Percentiles rank a stretch among this genome's conserved stretches.
Evolutionary conservation across 257 asterid genomes (phyloP).

Genomic region (Solanum paucissectum): DNA sequence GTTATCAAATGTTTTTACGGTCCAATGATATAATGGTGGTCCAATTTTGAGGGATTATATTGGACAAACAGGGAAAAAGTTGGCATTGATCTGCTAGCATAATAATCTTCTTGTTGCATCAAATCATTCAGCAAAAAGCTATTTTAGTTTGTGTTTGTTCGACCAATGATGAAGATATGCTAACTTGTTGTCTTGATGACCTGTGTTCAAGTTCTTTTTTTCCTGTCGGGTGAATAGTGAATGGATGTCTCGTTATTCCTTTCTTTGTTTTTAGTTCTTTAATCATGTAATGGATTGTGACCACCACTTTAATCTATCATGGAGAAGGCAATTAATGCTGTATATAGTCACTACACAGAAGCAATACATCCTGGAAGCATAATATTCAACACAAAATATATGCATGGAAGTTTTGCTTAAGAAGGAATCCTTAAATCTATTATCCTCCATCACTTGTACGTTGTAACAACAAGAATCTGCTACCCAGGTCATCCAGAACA

Average conservation of each 20-base stretch:
- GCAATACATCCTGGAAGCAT: not conserved
- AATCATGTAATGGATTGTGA: not conserved
- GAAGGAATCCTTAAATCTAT: not conserved
- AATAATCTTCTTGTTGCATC: not conserved
- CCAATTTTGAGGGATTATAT: not conserved
- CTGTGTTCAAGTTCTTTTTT: not conserved
- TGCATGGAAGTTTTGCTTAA: not conserved
- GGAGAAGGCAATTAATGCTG: not conserved
- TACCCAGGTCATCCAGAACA: not conserved
- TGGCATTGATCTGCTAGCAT: not conserved
- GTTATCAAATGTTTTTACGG: conserved; percentile 4
- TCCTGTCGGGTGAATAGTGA: not conserved
- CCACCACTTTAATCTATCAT: not conserved
- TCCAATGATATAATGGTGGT: not conserved
- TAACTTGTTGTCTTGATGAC: not conserved
- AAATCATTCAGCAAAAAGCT: not conserved
- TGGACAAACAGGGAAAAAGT: not conserved
- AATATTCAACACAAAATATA: not conserved
- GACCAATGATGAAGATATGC: not conserved
- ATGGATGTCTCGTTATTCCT: not conserved
- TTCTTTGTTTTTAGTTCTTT: not conserved
- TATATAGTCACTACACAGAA: not conserved
- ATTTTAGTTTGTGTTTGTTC: not conserved
- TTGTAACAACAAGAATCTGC: not conserved
- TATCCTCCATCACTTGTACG: not conserved